A percentile compares a stretch with the other conserved stretches of the same genome.
Evolutionary conservation across 169 alveolate species (phyloP).

Genomic region (Plasmodium fragile): DNA sequence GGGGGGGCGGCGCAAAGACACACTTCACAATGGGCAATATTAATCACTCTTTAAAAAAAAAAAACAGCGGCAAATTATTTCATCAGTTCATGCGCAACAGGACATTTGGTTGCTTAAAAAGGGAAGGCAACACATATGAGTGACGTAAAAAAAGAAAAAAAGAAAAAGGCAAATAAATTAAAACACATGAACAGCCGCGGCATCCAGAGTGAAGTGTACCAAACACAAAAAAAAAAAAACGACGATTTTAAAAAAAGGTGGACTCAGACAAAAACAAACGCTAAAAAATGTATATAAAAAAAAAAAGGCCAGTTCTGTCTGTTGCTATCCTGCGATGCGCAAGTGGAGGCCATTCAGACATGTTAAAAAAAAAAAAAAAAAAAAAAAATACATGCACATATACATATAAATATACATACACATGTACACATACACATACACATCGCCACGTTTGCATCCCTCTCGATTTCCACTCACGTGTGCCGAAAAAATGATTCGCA

Average conservation of each 20-base stretch:
- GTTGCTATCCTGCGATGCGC: neutral
- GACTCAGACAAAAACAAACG: neutral
- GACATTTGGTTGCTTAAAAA: neutral
- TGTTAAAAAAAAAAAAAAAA: constrained; percentile 14
- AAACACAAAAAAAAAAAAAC: neutral
- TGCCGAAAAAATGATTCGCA: neutral
- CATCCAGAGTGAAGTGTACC: neutral
- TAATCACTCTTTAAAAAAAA: too few relatives aligned
- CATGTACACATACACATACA: neutral
- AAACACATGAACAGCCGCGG: neutral
- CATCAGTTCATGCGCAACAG: neutral
- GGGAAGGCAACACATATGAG: neutral
- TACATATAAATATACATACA: neutral
- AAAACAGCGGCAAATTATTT: too few relatives aligned
- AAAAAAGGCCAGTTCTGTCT: constrained; percentile 2
- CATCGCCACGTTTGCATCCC: neutral
- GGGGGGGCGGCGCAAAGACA: too few relatives aligned
- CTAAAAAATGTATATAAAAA: neutral
- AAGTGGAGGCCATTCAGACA: neutral
- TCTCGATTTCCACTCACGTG: neutral
- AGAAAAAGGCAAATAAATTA: neutral
- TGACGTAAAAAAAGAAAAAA: neutral
- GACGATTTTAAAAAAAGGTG: neutral
- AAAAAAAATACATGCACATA: constrained; percentile 11
- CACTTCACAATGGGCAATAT: too few relatives aligned